Base-by-base conservation (phyloP, 495 filamentous ascomycete genomes). In the Aspergillus conjunctus region DNA sequence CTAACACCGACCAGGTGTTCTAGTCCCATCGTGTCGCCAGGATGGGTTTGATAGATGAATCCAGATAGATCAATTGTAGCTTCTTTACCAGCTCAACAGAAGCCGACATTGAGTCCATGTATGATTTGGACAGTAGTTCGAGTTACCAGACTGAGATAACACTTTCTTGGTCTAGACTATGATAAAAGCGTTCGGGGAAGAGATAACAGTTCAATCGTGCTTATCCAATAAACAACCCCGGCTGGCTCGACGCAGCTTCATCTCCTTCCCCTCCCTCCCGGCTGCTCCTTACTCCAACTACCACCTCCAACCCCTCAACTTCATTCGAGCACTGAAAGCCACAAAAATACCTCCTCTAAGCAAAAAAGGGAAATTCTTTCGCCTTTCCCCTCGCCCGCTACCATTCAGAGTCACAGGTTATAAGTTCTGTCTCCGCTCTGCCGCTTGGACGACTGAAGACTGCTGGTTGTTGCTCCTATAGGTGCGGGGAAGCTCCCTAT, bases 121-220 rank as follows among this genome's bases (percentile, higher is more conserved):
- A 26, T 26, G 26, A 26, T 26, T 26, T 26, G 26, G 26, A 26
- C 2, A 26, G 26, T 26, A 26, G 26, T 26, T 26, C 26, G 26
- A 26, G 2, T 26, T 26, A 26, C 26, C 26, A 5, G 26, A 5
- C 26, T 26, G 26, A 26, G 26, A 26, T 26, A 94, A 71, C 87
- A 92, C 70, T 83, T 97, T 52, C 86, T 92, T 62, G 94, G 97
- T 72, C 79, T 95, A 26, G 26, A 26, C 26, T 2, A 26, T 26
- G 20, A 22, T 20, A 20, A 48, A 46, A 14, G 17, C 17, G 21
- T 11, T 48, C 44, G 44, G 44, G n/a, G 17, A 48, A 2, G 44
- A 48, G 44, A 48, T 48, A 48, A 48, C 44, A 48, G 44, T 5
- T 17, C 14, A 14, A 37, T 9, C 34, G n/a, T 37, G 34, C 14